These are phyloP conservation scores for Colletotrichum eleusines DNA, from an alignment of 2,329 filamentous ascomycete genomes.

Conservation along the genomic window DNA sequence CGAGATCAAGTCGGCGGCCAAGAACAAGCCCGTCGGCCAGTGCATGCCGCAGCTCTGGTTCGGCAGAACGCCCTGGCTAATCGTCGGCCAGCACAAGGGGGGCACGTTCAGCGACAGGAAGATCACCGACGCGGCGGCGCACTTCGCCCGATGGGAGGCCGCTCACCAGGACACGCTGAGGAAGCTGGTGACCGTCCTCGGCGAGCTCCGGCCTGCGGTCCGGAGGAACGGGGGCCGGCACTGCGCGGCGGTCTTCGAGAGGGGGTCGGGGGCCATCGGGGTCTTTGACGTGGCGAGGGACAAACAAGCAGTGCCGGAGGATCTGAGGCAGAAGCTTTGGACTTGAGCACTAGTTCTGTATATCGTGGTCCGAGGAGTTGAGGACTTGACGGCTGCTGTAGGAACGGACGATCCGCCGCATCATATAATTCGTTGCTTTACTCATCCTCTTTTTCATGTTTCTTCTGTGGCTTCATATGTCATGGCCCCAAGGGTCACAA, in stretches of 20 bases:
- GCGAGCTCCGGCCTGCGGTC: neutral
- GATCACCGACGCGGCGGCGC: neutral
- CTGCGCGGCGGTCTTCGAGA: neutral
- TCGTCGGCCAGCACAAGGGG: slow-evolving; percentile 42
- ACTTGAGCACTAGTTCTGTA: neutral
- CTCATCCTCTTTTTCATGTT: no score
- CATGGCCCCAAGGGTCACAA: neutral
- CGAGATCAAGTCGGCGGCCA: slow-evolving; percentile 43
- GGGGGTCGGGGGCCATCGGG: neutral
- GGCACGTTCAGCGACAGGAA: slow-evolving; percentile 40
- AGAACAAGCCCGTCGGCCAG: neutral
- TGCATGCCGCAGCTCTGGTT: slow-evolving; percentile 47
- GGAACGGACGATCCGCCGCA: no score
- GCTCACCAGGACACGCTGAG: neutral
- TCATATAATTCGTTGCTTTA: no score
- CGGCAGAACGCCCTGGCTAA: slow-evolving; percentile 46
- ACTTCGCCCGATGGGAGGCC: neutral
- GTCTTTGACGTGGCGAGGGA: neutral
- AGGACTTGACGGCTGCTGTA: neutral
- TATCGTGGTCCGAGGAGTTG: no score
- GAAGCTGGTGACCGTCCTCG: slow-evolving; percentile 10
- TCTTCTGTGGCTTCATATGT: neutral
- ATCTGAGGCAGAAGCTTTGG: neutral
- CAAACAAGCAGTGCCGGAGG: neutral
- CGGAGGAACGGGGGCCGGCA: neutral